These are phyloP conservation scores for Fusarium aywerte DNA, from an alignment of 2,329 filamentous ascomycete species.

Conservation along the genomic window DNA sequence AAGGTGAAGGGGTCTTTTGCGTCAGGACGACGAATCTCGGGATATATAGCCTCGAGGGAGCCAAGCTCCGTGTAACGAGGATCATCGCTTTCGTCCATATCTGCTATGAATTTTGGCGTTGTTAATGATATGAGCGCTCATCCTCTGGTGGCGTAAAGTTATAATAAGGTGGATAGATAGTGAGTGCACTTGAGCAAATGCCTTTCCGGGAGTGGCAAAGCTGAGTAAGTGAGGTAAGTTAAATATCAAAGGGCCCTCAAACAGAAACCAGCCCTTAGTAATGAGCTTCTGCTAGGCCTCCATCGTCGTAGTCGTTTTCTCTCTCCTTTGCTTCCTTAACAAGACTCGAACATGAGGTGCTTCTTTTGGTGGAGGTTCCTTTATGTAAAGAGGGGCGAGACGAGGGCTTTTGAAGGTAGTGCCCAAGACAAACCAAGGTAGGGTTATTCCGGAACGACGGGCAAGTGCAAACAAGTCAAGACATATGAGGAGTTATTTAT, in stretches of 20 bases:
- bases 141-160: constrained; percentile 27
- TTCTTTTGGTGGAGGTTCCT: constrained; percentile 22
- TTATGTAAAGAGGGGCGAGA: constrained; percentile 31
- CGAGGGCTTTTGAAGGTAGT: constrained; percentile 27
- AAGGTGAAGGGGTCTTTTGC: constrained; percentile 59
- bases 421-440: constrained; percentile 7
- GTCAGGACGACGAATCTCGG: constrained; percentile 65
- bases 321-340: constrained; percentile 10
- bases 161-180: constrained; percentile 1
- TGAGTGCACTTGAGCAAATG: constrained; percentile 17
- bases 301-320: constrained; percentile 17
- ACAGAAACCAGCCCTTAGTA: constrained; percentile 7
- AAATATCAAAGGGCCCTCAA: constrained; percentile 3
- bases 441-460: constrained; percentile 8
- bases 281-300: constrained; percentile 20
- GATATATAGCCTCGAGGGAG: constrained; percentile 72
- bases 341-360: constrained; percentile 33
- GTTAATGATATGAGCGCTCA: constrained; percentile 32
- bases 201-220: constrained; percentile 16
- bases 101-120: constrained; percentile 14
- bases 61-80: constrained; percentile 68
- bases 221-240: constrained; percentile 16
- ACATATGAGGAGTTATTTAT: not conserved
- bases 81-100: constrained; percentile 60
- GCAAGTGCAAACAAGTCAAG: not conserved